Evolutionary conservation across 2,329 filamentous ascomycete species (phyloP).

Genomic region (Penicillium sp.): DNA sequence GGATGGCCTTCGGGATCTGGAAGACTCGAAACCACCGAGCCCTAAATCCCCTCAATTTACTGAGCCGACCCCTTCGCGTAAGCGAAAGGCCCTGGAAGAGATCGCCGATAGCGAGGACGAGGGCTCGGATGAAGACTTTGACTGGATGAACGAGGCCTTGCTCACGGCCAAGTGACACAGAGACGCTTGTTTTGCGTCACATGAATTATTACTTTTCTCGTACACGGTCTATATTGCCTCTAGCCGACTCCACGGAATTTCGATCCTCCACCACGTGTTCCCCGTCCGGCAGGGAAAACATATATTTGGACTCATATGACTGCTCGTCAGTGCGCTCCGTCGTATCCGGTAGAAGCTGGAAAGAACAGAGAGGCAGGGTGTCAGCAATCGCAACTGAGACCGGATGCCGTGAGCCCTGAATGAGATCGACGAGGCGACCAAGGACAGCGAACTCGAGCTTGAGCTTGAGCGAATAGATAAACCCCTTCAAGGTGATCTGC

Average conservation of each 20-base stretch:
- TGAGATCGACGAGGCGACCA: conserved; percentile 45
- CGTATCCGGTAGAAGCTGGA: conserved; percentile 11
- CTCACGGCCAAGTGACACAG: neutral
- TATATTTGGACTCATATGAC: conserved; percentile 12
- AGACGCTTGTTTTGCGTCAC: too few relatives aligned
- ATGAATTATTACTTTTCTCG: too few relatives aligned
- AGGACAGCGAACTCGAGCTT: conserved; percentile 59
- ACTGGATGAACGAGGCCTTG: conserved; percentile 26
- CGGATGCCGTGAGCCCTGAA: conserved; percentile 30
- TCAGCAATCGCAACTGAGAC: conserved; percentile 21
- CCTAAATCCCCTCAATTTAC: neutral
- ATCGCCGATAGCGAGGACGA: conserved; percentile 48
- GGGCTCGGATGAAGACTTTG: conserved; percentile 34
- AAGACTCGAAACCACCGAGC: neutral
- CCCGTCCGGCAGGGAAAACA: conserved; percentile 5
- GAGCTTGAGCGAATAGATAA: conserved; percentile 41
- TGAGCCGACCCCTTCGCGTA: conserved; percentile 25
- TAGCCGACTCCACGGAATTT: conserved; percentile 10
- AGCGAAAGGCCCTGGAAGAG: conserved; percentile 44
- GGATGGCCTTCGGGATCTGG: conserved; percentile 12
- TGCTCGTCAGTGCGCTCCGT: conserved; percentile 9
- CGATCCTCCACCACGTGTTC: conserved; percentile 10
- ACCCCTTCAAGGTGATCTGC: conserved; percentile 43
- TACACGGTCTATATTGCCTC: too few relatives aligned
- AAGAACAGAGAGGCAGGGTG: conserved; percentile 25